phyloP scores from a whole-genome alignment of 1,139 yeast genomes.

The Tardiomyces depauwii region DNA sequence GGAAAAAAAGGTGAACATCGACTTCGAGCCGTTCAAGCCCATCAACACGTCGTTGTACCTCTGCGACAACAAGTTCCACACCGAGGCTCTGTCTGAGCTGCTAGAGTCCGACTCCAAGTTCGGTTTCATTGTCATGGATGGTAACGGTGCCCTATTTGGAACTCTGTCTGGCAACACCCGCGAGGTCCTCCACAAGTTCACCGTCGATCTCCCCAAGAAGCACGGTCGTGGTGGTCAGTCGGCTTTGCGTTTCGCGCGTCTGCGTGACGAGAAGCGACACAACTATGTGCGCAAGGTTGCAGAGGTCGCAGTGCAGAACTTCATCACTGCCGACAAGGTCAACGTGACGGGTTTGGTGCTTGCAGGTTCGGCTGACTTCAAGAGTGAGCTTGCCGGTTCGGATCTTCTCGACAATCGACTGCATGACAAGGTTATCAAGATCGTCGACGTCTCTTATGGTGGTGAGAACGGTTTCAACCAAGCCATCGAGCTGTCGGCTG shows the following conservation, averaged over 20 bases:
- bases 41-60: constrained; percentile 90
- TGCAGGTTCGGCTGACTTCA: constrained; percentile 99
- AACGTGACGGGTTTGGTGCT: constrained; percentile 87
- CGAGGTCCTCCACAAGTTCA: constrained; percentile 89
- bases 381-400: constrained; percentile 83
- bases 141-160: constrained; percentile 96
- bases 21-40: constrained; percentile 57
- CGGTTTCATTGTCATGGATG: constrained; percentile 98
- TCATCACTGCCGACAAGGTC: constrained; percentile 84
- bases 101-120: constrained; percentile 91
- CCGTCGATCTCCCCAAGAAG: constrained; percentile 96
- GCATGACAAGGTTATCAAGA: constrained; percentile 74
- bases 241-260: constrained; percentile 95
- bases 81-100: constrained; percentile 89
- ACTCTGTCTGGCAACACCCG: constrained; percentile 95
- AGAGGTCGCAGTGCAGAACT: constrained; percentile 95
- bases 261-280: constrained; percentile 98
- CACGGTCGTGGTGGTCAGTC: constrained; percentile 99
- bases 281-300: constrained; percentile 97
- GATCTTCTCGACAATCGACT: constrained; percentile 88
- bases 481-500: constrained; percentile 95
- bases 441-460: constrained; percentile 96
- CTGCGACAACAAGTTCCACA: constrained; percentile 97
- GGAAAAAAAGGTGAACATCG: constrained; percentile 16
- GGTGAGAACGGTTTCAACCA: constrained; percentile 99